Evolutionary conservation across 148 eudicot species (phyloP), one percentile per base, ranked within the genome.

Genomic region (Nepenthes mirabilis): DNA sequence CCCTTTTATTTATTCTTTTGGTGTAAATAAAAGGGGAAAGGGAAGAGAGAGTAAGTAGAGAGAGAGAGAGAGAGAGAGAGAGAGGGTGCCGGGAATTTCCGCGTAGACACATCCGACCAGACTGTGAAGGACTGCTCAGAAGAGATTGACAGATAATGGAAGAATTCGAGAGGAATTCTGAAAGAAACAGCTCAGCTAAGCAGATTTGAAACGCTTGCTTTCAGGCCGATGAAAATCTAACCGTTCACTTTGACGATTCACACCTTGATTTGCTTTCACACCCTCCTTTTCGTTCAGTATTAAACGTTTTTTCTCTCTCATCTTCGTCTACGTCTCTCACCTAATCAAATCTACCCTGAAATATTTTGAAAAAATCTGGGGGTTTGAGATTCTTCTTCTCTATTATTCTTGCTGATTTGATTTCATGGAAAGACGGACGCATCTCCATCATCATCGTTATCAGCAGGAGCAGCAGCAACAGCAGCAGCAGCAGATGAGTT

Each of bases 91-190:
- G 45, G 56, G 71, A 73, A 77, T 78, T 81, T 81, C 71, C 96
- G 90, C 96, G 93, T 89, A 67, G 78, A 79, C 67, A 54, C 88
- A 83, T 80, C 80, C 76, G 82, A 54, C 53, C 36, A 58, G 43
- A 37, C 54, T 2, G n/a, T 43, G 32, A 43, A 14, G 45, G 53
- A 40, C 67, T 53, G 37, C 58, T 63, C 36, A 11, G 55, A 23
- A 23, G 23, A 23, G 23, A 23, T n/a, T 52, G 32, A 52, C 45
- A 40, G 45, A 40, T 3, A 2, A 12, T 5, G 2, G 55, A 52
- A 52, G 2, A 11, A 52, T 13, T 14, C 6, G 2, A n/a, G 23
- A 52, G 63, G 23, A 14, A 43, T 45, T 43, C 14, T 10, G 23
- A 49, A 56, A 58, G 37, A 57, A 73, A 52, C 32, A 10, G 6